These are phyloP conservation scores for Ustilago trichophora DNA, from an alignment of 1,284 basidiomycete genomes.

Conservation along the genomic window DNA sequence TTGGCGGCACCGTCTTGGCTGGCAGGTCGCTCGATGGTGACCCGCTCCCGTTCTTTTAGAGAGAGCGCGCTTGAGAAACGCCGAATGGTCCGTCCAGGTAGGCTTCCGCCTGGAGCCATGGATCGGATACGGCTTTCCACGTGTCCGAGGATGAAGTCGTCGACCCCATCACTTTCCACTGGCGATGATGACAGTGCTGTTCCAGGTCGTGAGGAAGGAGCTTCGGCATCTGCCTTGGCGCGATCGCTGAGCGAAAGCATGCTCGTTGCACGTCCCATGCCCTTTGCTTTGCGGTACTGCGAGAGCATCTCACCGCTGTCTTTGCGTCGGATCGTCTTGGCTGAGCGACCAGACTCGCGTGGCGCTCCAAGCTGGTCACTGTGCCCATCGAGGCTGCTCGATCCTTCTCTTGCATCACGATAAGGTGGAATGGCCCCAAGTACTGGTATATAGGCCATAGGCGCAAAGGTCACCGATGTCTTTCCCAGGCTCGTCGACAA, in stretches of 20 bases:
- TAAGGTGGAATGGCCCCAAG: slow-evolving; percentile 39
- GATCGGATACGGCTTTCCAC: slow-evolving; percentile 25
- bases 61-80: slow-evolving; percentile 42
- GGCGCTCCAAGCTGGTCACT: slow-evolving; percentile 4
- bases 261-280: slow-evolving; percentile 42
- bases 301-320: slow-evolving; percentile 61
- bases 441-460: slow-evolving; percentile 38
- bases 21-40: slow-evolving; percentile 19
- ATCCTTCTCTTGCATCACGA: slow-evolving; percentile 15
- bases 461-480: slow-evolving; percentile 27
- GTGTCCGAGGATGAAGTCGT: slow-evolving; percentile 39
- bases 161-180: background rate
- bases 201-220: slow-evolving; percentile 5
- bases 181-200: slow-evolving; percentile 13
- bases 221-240: slow-evolving; percentile 36
- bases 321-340: slow-evolving; percentile 37
- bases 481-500: slow-evolving; percentile 35
- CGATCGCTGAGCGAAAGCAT: slow-evolving; percentile 39
- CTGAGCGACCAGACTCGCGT: slow-evolving; percentile 8
- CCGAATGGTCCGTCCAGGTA: slow-evolving; percentile 18
- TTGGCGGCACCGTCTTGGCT: slow-evolving; percentile 22
- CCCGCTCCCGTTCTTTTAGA: slow-evolving; percentile 23
- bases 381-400: slow-evolving; percentile 13
- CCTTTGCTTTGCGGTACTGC: slow-evolving; percentile 57
- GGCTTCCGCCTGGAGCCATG: slow-evolving; percentile 20